Evolutionary conservation across 805 yeast species (phyloP), one percentile per base, ranked within the genome.

Genomic region (Cyberlindnera subsufficiens): DNA sequence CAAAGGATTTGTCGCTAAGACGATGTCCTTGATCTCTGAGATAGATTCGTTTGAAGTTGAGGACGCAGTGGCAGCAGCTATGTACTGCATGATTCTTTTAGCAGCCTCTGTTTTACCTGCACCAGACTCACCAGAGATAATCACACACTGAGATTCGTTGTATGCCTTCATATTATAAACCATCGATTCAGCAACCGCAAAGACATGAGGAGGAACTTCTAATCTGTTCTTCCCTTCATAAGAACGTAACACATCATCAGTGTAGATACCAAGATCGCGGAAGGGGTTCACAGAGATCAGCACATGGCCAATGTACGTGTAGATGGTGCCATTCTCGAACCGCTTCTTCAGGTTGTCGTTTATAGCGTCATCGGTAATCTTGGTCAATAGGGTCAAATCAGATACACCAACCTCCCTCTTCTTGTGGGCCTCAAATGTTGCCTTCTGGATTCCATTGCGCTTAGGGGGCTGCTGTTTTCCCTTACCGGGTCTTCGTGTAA

Each of bases 31-130:
- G 65, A 91, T 90, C 57, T 80, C 81, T 48, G 85, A 80, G 56
- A 93, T 91, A 15, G 78, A 77, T n/a, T 71, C 72, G 29, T 84
- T 74, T 17, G 84, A 72, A 7, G 79, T 66, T 7, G 72, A 62
- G 14, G 79, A 73, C 11, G 90, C 95, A 2, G 93, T 82, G 4
- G 89, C 96, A 19, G 90, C 80, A 31, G 97, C 89, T 53, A 91
- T 84, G 62, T 91, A 91, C 66, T 91, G 97, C 98, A 91, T 91
- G 64, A 91, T 90, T 62, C 95, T 80, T 69, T 91, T 91, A 34
- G 98, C 97, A 18, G 97, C 97, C 67, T 91, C 98, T 5, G 98
- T 91, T 61, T 91, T 91, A 39, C 98, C 98, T 5, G 98, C 98
- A 49, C 98, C 98, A 1, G 96, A 86, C 63, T 91, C 98, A 44